A percentile compares a stretch with the other conserved stretches of the same genome.
Conservation (phyloP, 2,329 filamentous ascomycete species). For the Podosphaera leucotricha region DNA sequence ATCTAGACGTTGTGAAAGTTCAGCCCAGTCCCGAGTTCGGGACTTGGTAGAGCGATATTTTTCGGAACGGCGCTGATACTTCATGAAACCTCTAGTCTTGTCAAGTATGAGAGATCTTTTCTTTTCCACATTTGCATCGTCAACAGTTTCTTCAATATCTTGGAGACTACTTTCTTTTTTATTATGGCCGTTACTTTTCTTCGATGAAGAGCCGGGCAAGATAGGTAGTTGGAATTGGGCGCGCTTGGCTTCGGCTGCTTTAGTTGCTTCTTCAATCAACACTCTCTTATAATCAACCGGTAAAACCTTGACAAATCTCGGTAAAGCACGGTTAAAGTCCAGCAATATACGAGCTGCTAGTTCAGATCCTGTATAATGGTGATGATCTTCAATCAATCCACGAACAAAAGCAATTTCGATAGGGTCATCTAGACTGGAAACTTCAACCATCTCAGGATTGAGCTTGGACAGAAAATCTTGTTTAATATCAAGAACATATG, state of each 20-base stretch:
- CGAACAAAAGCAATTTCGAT: constrained; percentile 76
- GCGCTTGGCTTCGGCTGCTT: constrained; percentile 66
- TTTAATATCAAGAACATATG: constrained; percentile 76
- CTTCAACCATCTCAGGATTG: constrained; percentile 94
- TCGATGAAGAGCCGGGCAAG: constrained; percentile 40
- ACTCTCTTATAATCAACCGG: constrained; percentile 94
- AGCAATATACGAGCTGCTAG: constrained; percentile 75
- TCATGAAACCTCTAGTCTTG: constrained; percentile 96
- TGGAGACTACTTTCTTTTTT: constrained; percentile 43
- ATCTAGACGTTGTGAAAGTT: constrained; percentile 65
- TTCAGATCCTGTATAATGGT: constrained; percentile 94
- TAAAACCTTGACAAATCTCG: constrained; percentile 79
- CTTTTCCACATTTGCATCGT: constrained; percentile 67
- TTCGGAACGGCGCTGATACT: constrained; percentile 77
- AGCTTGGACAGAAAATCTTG: constrained; percentile 81
- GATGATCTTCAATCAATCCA: constrained; percentile 83
- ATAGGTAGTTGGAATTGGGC: constrained; percentile 61
- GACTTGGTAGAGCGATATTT: constrained; percentile 76
- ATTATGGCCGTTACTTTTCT: constrained; percentile 36
- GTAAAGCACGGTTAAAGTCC: constrained; percentile 83
- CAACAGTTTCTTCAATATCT: constrained; percentile 82
- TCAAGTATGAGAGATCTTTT: constrained; percentile 81
- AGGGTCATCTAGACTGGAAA: constrained; percentile 61
- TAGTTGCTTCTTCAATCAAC: constrained; percentile 61
- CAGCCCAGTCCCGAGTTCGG: constrained; percentile 78